Conservation (phyloP, 345 rosid genomes). For the Crucihimalaya himalaica region DNA sequence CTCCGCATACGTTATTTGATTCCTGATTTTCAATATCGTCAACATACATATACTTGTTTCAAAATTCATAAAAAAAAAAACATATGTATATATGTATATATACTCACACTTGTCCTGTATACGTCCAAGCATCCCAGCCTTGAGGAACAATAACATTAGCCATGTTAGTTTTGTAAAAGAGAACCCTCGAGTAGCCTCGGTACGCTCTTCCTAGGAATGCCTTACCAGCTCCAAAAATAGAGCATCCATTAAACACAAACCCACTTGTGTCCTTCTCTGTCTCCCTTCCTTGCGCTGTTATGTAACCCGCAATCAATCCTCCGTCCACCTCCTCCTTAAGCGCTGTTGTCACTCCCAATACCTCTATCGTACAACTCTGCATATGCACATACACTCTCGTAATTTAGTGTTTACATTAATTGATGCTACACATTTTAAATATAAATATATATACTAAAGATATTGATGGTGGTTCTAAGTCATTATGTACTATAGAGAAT, state of each 20-base stretch:
- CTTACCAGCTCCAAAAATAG: conserved; percentile 30
- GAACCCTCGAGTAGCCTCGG: conserved; percentile 32
- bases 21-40: not conserved
- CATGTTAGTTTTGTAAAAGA: conserved; percentile 34
- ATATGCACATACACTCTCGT: not conserved
- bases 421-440: not conserved
- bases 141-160: conserved; percentile 14
- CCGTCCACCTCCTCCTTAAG: not conserved
- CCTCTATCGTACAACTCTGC: conserved; percentile 13
- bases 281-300: conserved; percentile 47
- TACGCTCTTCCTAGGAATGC: conserved; percentile 47
- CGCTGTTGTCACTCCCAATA: not conserved
- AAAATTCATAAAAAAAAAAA: no score
- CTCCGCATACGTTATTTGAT: not conserved
- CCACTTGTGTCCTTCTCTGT: conserved; percentile 13
- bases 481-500: no score
- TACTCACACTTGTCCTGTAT: conserved; percentile 40
- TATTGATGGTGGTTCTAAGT: not conserved
- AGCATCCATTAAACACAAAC: conserved; percentile 35
- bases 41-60: not conserved
- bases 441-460: not conserved
- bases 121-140: conserved; percentile 45
- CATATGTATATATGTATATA: no score
- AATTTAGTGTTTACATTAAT: not conserved
- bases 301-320: conserved; percentile 30